These are phyloP conservation scores for Chaetomiaceae sp. DNA, from an alignment of 2,329 filamentous ascomycete genomes.

Conservation along the genomic window DNA sequence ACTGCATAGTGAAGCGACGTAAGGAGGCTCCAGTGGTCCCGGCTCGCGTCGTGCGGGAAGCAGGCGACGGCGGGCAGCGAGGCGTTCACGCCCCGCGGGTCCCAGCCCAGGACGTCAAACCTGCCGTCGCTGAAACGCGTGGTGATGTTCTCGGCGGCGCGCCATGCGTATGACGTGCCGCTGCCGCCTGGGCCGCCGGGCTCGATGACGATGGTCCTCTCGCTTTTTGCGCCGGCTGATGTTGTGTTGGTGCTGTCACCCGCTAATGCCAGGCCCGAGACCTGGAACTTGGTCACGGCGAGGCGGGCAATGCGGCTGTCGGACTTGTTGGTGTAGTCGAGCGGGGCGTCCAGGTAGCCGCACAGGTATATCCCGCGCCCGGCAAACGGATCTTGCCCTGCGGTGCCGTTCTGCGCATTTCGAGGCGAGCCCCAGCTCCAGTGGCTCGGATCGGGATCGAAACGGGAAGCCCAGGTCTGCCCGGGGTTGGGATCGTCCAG, in stretches of 20 bases:
- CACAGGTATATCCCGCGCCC: constrained; percentile 45
- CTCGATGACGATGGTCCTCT: constrained; percentile 46
- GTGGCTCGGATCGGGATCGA: constrained; percentile 40
- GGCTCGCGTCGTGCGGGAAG: constrained; percentile 42
- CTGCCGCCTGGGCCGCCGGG: constrained; percentile 49
- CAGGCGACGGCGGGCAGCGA: constrained; percentile 44
- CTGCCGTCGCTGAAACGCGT: constrained; percentile 39
- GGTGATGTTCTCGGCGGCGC: constrained; percentile 34
- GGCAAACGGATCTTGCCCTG: constrained; percentile 7
- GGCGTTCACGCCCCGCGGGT: constrained; percentile 49
- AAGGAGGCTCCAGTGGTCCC: constrained; percentile 44
- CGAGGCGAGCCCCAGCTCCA: constrained; percentile 43
- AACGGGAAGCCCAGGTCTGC: constrained; percentile 38
- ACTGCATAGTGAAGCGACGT: constrained; percentile 38
- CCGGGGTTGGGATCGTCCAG: constrained; percentile 38
- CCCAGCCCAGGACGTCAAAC: constrained; percentile 50
- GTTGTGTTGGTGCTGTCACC: background rate
- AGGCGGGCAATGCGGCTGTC: constrained; percentile 42
- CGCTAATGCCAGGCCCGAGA: constrained; percentile 38
- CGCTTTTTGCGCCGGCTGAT: constrained; percentile 34
- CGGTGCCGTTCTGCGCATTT: constrained; percentile 5
- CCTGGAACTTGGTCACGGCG: constrained; percentile 47
- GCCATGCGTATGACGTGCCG: constrained; percentile 41
- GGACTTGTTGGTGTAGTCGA: constrained; percentile 44
- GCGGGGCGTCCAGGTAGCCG: constrained; percentile 45